Base-by-base conservation (phyloP, 345 rosid genomes). In the Populus nigra region DNA sequence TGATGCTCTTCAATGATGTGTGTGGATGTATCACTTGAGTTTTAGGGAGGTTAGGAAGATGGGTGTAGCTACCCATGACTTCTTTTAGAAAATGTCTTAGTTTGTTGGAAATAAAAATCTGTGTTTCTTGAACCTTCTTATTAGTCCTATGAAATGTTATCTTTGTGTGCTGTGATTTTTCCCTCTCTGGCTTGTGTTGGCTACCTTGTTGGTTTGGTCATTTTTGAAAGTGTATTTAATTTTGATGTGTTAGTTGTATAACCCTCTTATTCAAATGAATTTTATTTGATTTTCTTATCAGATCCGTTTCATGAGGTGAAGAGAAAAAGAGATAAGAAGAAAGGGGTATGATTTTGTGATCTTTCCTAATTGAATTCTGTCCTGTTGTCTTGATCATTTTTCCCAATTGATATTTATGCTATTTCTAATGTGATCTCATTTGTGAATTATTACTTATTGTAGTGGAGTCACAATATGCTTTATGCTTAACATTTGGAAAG, bases 231-330 rank as follows among this genome's bases (percentile, higher is more conserved):
- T 50, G 41, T 53, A 25, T 13, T 67, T 8, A 43, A 15, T 36
- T 22, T 29, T 57, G 31, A 23, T 17, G 29, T 25, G 8, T 79
- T 39, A 25, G 4, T 49, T 22, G 8, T 39, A 13, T 49, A 59
- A 8, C 72, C 38, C 43, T 49, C 20, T 74, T 77, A 57, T 71
- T 74, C 75, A 66, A 35, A 33, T 68, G 33, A 25, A 39, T 74
- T 73, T 38, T 76, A 8, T 78, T 76, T 73, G 61, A 41, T 63
- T 47, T 69, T 77, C 38, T 22, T 39, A 71, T 70, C 89, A 94
- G 98, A 92, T 87, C 89, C 98, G 36, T 94, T 91, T 74, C 96
- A 81, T 73, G 94, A 88, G 84, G 98, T 94, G 53, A 91, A 86
- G 86, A 89, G 96, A 68, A 91, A 77, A 84, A 88, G 83, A 76